Base-by-base conservation (phyloP, 371 early-diverging fungal genomes). In the Rhizopus stolonifer region DNA sequence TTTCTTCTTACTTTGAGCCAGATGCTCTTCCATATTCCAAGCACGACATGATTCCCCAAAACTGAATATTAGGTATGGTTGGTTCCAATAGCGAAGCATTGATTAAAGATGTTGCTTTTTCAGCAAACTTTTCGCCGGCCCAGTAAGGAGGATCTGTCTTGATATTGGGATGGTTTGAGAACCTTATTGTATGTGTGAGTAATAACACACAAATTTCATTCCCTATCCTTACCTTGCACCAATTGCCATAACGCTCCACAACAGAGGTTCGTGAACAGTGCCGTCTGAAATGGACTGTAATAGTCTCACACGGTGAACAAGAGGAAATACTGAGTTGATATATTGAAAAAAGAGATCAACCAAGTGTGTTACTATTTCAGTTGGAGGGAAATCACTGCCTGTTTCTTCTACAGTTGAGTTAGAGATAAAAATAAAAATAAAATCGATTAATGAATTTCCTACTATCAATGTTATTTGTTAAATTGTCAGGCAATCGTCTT, bases 1-100 rank as follows among this genome's bases (percentile, higher is more conserved):
- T 11, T 11, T 0, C 5, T 14, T 15, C 39, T 46, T 65, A 69
- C 73, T 65, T 74, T 38, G 85, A 71, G 26, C 83, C 84, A 15
- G 79, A 61, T 2, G 80, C 81, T 29, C 82, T 72, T 15, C 87
- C 87, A 46, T 81, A 83, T 44, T 81, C 82, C 36, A 80, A 72
- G 49, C 81, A 68, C 25, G 77, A 60, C 66, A 87, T 69, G 23
- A 85, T 71, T 25, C 84, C 61, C 50, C 84, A 70, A 25, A 83
- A 82, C 51, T 83, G 83, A 1, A 82, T 63, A 49, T 80, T 84
- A 0, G 79, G 62, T 10, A 84, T 59, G 1, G 79, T 74, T 15
- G 86, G 83, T 23, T 74, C 61, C 53, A 85, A 63, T 15, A 82
- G 47, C 15, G 62, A 52, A 10, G 68, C 63, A 56, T 78, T 60